Evolutionary conservation across 1,284 basidiomycete genomes (phyloP).

Genomic region (Vanrija sp.): DNA sequence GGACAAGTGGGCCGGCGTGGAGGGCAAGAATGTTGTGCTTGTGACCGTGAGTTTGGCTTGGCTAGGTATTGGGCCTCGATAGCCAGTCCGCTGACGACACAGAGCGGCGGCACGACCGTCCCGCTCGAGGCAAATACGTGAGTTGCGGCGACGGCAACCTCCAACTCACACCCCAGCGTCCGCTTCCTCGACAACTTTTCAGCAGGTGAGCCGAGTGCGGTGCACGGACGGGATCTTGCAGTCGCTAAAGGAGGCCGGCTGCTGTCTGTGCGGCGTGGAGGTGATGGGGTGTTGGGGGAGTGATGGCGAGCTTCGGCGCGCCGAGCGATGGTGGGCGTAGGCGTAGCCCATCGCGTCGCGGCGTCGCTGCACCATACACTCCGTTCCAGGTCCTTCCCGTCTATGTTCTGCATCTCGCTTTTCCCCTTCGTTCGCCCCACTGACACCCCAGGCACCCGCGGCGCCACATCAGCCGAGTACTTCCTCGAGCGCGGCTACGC

Average conservation of each 20-base stretch:
- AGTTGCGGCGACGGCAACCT: constrained; percentile 47
- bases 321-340: no score
- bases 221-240: background rate
- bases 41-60: constrained; percentile 69
- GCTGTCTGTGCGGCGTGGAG: no score
- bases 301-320: no score
- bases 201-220: constrained; percentile 62
- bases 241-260: background rate
- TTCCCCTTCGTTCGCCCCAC: background rate
- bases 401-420: no score
- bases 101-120: constrained; percentile 95
- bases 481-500: constrained; percentile 88
- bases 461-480: constrained; percentile 96
- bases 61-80: background rate
- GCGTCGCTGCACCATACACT: no score
- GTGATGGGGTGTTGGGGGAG: no score
- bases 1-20: constrained; percentile 58
- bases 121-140: constrained; percentile 95
- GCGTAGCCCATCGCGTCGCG: no score
- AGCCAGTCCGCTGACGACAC: constrained; percentile 8
- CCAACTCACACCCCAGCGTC: constrained; percentile 59
- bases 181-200: constrained; percentile 99
- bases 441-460: constrained; percentile 69
- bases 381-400: no score
- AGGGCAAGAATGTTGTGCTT: constrained; percentile 75